Percentiles rank a stretch among this genome's conserved stretches.
These are phyloP conservation scores for Aspergillus taichungensis DNA, from an alignment of 495 filamentous ascomycete genomes.

Conservation along the genomic window DNA sequence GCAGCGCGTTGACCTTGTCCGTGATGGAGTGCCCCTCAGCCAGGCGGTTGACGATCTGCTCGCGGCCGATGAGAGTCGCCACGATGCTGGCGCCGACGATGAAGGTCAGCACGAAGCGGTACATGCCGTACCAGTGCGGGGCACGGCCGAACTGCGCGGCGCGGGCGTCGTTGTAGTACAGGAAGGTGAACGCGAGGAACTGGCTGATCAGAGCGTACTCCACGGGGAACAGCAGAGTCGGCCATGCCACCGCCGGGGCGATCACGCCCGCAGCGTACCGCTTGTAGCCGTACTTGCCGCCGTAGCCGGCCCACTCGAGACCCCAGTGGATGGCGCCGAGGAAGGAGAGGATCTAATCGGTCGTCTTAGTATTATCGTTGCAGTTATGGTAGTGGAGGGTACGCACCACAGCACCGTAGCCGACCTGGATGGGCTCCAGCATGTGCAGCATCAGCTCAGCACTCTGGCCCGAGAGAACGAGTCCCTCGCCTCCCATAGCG, in stretches of 20 bases:
- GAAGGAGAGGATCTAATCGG: slow-evolving; percentile 76
- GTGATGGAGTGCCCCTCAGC: slow-evolving; percentile 36
- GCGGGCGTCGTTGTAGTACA: slow-evolving; percentile 82
- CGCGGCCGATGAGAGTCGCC: slow-evolving; percentile 76
- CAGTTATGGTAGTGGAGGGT: not conserved
- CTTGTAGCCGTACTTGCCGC: slow-evolving; percentile 61
- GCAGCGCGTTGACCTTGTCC: slow-evolving; percentile 57
- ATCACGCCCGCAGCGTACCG: slow-evolving; percentile 79
- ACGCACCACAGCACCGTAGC: slow-evolving; percentile 84
- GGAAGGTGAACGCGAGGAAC: slow-evolving; percentile 77
- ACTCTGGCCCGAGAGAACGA: slow-evolving; percentile 58
- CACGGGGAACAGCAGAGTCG: slow-evolving; percentile 75
- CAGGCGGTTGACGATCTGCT: slow-evolving; percentile 63
- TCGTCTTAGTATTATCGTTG: slow-evolving; percentile 1
- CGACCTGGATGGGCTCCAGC: slow-evolving; percentile 85
- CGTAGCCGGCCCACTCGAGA: slow-evolving; percentile 66
- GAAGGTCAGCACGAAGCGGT: slow-evolving; percentile 94
- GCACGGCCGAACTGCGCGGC: slow-evolving; percentile 71
- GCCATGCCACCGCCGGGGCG: slow-evolving; percentile 85
- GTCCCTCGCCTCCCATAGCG: slow-evolving; percentile 45
- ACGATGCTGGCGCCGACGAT: slow-evolving; percentile 82
- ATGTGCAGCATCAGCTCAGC: slow-evolving; percentile 68
- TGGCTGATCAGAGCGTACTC: slow-evolving; percentile 86
- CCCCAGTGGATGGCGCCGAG: slow-evolving; percentile 96
- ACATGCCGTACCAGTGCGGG: slow-evolving; percentile 86